Conservation (phyloP, 2,329 filamentous ascomycete species). For the Talaromyces rugulosus region DNA sequence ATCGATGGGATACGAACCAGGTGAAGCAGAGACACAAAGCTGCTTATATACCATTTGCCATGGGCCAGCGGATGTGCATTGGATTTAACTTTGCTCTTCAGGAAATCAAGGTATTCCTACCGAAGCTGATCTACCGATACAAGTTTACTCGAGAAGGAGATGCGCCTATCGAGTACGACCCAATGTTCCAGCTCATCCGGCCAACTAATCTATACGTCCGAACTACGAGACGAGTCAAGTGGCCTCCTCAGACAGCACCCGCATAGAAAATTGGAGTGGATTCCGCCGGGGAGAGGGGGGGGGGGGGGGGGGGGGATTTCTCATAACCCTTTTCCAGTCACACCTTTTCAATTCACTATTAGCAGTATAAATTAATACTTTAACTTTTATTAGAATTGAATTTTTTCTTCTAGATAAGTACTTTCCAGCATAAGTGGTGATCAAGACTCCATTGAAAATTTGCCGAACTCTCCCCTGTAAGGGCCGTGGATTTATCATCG, state of each 20-base stretch:
- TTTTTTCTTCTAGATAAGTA: too few species aligned
- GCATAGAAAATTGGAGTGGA: too few species aligned
- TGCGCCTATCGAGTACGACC: constrained; percentile 54
- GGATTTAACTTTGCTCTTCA: constrained; percentile 62
- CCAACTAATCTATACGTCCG: constrained; percentile 53
- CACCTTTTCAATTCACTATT: too few species aligned
- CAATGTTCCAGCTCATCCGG: constrained; percentile 56
- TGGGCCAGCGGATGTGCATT: constrained; percentile 56
- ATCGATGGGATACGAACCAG: constrained; percentile 54
- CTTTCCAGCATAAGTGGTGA: too few species aligned
- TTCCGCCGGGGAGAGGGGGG: too few species aligned
- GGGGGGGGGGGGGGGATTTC: too few species aligned
- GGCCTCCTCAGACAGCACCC: constrained; percentile 30
- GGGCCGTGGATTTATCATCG: too few species aligned
- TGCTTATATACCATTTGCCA: constrained; percentile 57
- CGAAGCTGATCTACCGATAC: constrained; percentile 58
- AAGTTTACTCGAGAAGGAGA: constrained; percentile 51
- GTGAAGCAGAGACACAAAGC: constrained; percentile 51
- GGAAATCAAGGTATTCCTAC: constrained; percentile 55
- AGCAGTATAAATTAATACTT: too few species aligned
- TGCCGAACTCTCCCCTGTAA: too few species aligned
- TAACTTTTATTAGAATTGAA: too few species aligned
- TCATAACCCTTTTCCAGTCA: too few species aligned
- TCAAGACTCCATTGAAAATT: too few species aligned
- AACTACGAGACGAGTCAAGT: constrained; percentile 47